Evolutionary conservation across 2,329 filamentous ascomycete genomes (phyloP), one percentile per base, ranked within the genome.

Genomic region (Talaromyces sp.): DNA sequence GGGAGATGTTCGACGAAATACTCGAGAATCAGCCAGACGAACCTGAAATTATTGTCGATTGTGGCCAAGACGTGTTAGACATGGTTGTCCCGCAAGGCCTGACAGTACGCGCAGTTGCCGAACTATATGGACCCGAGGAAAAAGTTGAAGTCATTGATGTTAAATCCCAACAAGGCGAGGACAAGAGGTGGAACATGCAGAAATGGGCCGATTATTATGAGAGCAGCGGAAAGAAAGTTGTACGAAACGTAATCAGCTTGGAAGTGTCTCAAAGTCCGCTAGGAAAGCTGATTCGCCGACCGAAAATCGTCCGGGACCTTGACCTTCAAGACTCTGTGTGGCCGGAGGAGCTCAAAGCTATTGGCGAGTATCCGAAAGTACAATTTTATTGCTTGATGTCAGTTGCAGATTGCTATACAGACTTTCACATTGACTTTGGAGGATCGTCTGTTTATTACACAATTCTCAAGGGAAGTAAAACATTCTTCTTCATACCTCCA

Each of bases 321-420:
- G 80, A 81, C 66, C 70, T 83, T 48, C 81, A 82, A 66, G 81
- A 83, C 68, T 73, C 77, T 16, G 81, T 83, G 14, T 83, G 81
- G 81, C 80, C 81, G 28, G 69, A 75, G 11, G 80, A 82, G 54
- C 68, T 80, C n/a, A 73, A 80, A 69, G 82, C 83, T 55, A 81
- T 83, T 66, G 80, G 81, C 33, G 81, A 86, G 60, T 85, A 81
- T 62, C 85, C 86, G 6, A 84, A 86, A 63, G 87, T 89, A 7
- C 86, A 88, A 64, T 88, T 87, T 69, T 88, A 88, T 75, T 87
- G 85, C 69, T 76, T 89, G 39, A 89, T 89, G 87, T 89, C 87
- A 5, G 86, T 88, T 23, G 85, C 86, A 12, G 86, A 89, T 72
- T 88, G 86, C 72, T 89, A 88, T 67, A 89, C 87, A 21, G 87